Evolutionary conservation across 2,329 filamentous ascomycete genomes (phyloP).

Genomic region (Helotiales sp.): DNA sequence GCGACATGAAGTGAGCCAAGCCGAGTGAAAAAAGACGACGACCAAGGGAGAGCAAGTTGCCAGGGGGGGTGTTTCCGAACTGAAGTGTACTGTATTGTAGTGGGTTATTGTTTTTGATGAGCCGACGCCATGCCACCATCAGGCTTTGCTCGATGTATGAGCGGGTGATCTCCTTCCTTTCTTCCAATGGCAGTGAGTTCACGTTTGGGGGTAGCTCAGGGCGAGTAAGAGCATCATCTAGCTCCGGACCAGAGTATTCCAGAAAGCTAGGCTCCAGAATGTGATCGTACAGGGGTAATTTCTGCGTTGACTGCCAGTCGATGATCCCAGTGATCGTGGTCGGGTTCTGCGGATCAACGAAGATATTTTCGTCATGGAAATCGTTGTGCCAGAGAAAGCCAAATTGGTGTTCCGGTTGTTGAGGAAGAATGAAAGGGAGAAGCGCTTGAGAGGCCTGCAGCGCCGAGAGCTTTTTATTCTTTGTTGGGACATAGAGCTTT

Average conservation of each 20-base stretch:
- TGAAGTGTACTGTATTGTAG: too few species aligned
- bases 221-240: too few species aligned
- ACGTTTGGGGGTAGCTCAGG: too few species aligned
- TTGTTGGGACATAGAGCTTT: constrained; percentile 2
- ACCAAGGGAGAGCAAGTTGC: too few species aligned
- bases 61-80: too few species aligned
- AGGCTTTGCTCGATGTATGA: too few species aligned
- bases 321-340: constrained; percentile 14
- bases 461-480: constrained; percentile 2
- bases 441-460: constrained; percentile 3
- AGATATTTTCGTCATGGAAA: constrained; percentile 13
- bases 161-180: too few species aligned
- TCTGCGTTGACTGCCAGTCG: constrained; percentile 12
- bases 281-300: constrained; percentile 5
- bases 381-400: constrained; percentile 14
- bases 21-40: too few species aligned
- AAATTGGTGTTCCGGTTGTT: background rate
- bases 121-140: too few species aligned
- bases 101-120: too few species aligned
- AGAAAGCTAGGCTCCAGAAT: background rate
- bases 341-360: constrained; percentile 12
- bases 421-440: constrained; percentile 3
- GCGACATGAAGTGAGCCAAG: too few species aligned
- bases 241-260: constrained; percentile 8
- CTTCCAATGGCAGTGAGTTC: too few species aligned